Conservation (phyloP, 2,329 filamentous ascomycete species). For the Aphanocladium album region DNA sequence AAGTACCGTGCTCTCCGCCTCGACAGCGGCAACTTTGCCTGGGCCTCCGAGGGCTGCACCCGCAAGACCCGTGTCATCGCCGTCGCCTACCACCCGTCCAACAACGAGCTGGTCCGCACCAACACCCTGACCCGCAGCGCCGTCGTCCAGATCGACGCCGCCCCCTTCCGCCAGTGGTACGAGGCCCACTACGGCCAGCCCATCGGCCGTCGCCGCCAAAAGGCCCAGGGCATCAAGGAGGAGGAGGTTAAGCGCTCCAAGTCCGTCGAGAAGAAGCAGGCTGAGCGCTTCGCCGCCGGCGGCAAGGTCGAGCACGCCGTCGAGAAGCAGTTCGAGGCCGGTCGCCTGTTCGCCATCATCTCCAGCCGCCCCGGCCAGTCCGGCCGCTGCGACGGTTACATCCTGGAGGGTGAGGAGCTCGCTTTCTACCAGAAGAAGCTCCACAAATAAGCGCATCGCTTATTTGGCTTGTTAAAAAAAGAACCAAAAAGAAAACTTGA, state of each 20-base stretch:
- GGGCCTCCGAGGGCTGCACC: constrained; percentile 95
- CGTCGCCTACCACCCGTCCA: constrained; percentile 98
- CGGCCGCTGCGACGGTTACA: constrained; percentile 93
- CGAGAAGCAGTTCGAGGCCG: constrained; percentile 99
- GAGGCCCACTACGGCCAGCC: constrained; percentile 97
- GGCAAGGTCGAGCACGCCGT: constrained; percentile 92
- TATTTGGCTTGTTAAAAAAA: constrained; percentile 9
- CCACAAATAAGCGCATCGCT: constrained; percentile 71
- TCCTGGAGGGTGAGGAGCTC: constrained; percentile 98
- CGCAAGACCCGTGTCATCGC: constrained; percentile 99
- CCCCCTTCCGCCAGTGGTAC: constrained; percentile 99
- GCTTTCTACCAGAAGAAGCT: constrained; percentile 99
- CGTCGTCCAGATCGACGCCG: constrained; percentile 97
- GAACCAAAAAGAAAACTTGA: constrained; percentile 1
- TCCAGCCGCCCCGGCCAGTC: constrained; percentile 93
- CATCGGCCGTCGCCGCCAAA: constrained; percentile 86
- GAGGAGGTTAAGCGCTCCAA: constrained; percentile 90
- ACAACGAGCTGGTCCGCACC: constrained; percentile 99
- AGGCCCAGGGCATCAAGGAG: constrained; percentile 59
- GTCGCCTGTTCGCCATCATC: constrained; percentile 92
- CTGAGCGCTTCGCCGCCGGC: constrained; percentile 69
- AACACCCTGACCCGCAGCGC: constrained; percentile 99
- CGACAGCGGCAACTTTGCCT: constrained; percentile 98
- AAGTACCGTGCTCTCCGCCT: constrained; percentile 99
- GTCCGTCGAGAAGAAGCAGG: constrained; percentile 94